Base-by-base conservation (phyloP, 2,329 filamentous ascomycete species). In the Botryosphaeria dothidea region DNA sequence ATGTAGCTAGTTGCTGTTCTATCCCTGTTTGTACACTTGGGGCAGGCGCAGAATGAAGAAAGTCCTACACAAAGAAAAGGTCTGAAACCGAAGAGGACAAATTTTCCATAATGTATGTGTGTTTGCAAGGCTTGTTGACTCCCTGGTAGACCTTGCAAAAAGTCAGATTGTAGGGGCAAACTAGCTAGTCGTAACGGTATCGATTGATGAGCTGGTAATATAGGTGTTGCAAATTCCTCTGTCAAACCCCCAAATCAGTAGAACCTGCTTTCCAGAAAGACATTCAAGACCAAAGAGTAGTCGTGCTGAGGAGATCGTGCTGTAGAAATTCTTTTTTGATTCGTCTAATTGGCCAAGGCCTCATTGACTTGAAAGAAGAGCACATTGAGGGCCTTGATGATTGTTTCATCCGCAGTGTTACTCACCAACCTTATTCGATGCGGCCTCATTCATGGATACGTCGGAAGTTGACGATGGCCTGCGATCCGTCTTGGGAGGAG, bases 341-440 rank as follows among this genome's bases (percentile, higher is more conserved):
- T 58, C 34, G 54, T 58, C 54, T 58, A 58, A 45, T 58, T 58
- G 54, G 38, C 38, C 43, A 17, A 21, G 23, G 54, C 38, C 17
- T 45, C 8, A 17, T 29, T 29, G 54, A 58, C n/a, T 11, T 43
- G 31, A 60, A 34, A 23, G 29, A 19, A 46, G 34, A 46, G 25
- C 17, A 43, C 23, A 7, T 21, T n/a, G 23, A n/a, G 17, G 25
- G 25, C 25, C 17, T 6, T 29, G 45, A 34, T 34, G 27, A n/a
- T 46, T 19, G 29, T 41, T 27, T 27, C 9, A 31, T 11, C 58
- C 58, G n/a, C 25, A 46, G n/a, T 17, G 17, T 51, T 45, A 62
- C 38, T 62, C 43, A 62, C 58, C 58, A 62, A 62, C 58, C 58
- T 62, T 51, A 17, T 38, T 41, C 13, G 11, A 29, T 8, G 29